Percentiles rank a stretch among this genome's conserved stretches.
phyloP scores from a whole-genome alignment of 768 basidiomycete genomes.

The Pholiota microspora region DNA sequence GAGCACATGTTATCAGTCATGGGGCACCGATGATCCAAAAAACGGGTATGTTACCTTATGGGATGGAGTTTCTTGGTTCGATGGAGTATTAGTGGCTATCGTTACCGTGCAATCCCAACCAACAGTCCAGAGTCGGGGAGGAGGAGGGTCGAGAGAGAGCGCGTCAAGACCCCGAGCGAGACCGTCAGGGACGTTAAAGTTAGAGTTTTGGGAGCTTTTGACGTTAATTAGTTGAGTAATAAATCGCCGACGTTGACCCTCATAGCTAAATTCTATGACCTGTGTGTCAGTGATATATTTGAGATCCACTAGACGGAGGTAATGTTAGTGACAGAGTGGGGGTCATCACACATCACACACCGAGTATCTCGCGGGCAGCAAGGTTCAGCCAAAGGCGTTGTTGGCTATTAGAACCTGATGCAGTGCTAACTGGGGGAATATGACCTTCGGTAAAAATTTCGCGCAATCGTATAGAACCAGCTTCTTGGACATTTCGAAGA shows the following conservation, averaged over 20 bases:
- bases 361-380: slow-evolving; percentile 63
- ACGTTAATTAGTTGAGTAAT: slow-evolving; percentile 45
- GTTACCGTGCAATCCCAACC: slow-evolving; percentile 67
- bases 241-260: slow-evolving; percentile 59
- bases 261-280: slow-evolving; percentile 60
- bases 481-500: slow-evolving; percentile 48
- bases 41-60: slow-evolving; percentile 33
- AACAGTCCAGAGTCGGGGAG: slow-evolving; percentile 53
- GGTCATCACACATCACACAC: slow-evolving; percentile 47
- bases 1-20: slow-evolving; percentile 13
- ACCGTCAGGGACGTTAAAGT: slow-evolving; percentile 21
- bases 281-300: slow-evolving; percentile 67
- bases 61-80: slow-evolving; percentile 18
- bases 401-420: slow-evolving; percentile 19
- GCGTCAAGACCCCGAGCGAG: slow-evolving; percentile 40
- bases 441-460: slow-evolving; percentile 35
- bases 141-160: slow-evolving; percentile 40
- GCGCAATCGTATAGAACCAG: slow-evolving; percentile 48
- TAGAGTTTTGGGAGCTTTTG: slow-evolving; percentile 14
- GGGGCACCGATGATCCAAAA: slow-evolving; percentile 9
- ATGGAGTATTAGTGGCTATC: slow-evolving; percentile 32
- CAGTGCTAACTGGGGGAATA: slow-evolving; percentile 6
- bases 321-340: slow-evolving; percentile 6
- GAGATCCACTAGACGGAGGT: slow-evolving; percentile 55
- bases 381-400: slow-evolving; percentile 69